phyloP scores from a whole-genome alignment of 164 flowering plant species.

The Euptelea pleiosperma region DNA sequence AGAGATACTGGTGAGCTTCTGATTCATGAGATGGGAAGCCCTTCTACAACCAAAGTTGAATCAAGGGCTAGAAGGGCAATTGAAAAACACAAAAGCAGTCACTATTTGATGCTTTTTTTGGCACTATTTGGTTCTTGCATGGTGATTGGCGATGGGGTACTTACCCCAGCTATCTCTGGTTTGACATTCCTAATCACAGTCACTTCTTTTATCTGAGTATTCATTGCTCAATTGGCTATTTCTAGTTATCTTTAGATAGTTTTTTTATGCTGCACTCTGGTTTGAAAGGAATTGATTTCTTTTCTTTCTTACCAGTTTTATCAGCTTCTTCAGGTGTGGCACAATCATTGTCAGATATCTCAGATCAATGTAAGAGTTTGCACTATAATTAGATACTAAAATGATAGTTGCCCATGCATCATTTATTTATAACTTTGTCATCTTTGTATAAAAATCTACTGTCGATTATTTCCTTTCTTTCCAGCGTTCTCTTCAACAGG shows the following conservation, averaged over 20 bases:
- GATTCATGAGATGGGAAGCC: conserved; percentile 22
- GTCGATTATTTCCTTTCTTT: no score
- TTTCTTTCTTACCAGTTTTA: conserved; percentile 30
- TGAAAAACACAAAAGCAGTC: conserved; percentile 42
- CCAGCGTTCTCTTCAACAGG: conserved; percentile 24
- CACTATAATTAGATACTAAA: not conserved
- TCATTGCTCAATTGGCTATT: not conserved
- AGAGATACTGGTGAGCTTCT: conserved; percentile 29
- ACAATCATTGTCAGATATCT: conserved; percentile 35
- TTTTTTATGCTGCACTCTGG: not conserved
- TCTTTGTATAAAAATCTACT: no score
- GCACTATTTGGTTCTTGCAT: conserved; percentile 66
- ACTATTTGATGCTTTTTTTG: conserved; percentile 49
- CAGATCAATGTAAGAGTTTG: conserved; percentile 31
- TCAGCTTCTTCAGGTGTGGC: conserved; percentile 50
- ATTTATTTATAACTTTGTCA: not conserved
- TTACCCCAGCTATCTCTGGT: conserved; percentile 77
- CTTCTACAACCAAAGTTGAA: conserved; percentile 24
- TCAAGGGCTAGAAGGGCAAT: conserved; percentile 53
- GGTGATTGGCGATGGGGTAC: conserved; percentile 59
- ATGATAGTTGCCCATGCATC: not conserved
- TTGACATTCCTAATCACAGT: conserved; percentile 9
- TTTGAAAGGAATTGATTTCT: conserved; percentile 7
- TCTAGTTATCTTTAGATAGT: not conserved
- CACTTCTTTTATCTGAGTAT: not conserved